These are phyloP conservation scores for Candida suzukii DNA, from an alignment of 805 yeast species.

Conservation along the genomic window DNA sequence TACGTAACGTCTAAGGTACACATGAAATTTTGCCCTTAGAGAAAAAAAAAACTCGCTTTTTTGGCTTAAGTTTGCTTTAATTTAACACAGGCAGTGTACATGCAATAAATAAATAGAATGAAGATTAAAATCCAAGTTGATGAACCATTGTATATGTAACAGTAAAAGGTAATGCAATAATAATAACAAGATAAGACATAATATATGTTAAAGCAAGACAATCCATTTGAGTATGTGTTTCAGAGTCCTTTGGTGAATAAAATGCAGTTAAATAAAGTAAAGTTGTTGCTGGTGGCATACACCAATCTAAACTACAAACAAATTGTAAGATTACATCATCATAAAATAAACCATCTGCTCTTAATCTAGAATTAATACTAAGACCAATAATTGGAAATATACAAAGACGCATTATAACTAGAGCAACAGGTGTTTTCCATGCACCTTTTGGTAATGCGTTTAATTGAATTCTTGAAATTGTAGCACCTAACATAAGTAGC, in stretches of 20 bases:
- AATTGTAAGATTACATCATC: constrained; percentile 57
- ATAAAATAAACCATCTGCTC: constrained; percentile 57
- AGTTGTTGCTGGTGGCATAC: constrained; percentile 84
- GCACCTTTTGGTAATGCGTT: constrained; percentile 59
- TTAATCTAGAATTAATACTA: constrained; percentile 54
- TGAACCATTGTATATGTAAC: constrained; percentile 52
- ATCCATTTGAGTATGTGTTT: constrained; percentile 65
- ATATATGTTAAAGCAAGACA: constrained; percentile 73
- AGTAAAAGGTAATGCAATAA: constrained; percentile 66
- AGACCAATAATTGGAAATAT: constrained; percentile 77
- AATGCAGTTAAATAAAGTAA: constrained; percentile 85
- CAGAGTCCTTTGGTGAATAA: constrained; percentile 58
- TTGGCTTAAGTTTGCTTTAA: too few relatives aligned
- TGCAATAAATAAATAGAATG: too few relatives aligned
- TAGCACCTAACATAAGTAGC: constrained; percentile 74
- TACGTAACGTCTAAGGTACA: too few relatives aligned
- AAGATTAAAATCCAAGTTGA: neutral
- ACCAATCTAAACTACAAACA: constrained; percentile 65
- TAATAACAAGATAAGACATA: constrained; percentile 63
- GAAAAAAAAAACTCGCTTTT: too few relatives aligned
- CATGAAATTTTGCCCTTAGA: too few relatives aligned
- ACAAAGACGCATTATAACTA: constrained; percentile 53
- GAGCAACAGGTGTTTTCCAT: constrained; percentile 54
- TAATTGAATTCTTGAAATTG: constrained; percentile 69
- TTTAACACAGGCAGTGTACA: too few relatives aligned